Base-by-base conservation (phyloP, 1,284 basidiomycete species). In the Tremellales sp. region DNA sequence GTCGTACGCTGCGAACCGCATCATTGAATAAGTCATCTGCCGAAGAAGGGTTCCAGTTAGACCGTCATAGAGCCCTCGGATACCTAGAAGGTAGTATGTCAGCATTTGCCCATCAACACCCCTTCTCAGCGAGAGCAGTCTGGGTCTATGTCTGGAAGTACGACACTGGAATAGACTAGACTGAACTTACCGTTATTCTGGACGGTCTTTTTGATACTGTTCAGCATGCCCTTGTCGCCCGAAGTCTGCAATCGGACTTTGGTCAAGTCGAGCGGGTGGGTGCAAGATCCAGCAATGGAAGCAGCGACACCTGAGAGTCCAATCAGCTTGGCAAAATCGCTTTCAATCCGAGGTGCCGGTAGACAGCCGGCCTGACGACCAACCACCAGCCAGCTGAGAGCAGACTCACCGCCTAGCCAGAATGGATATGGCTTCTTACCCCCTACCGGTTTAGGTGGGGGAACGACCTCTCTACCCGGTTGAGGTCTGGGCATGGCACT, bases 221-320 rank as follows among this genome's bases (percentile, higher is more conserved):
- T 43, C 13, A 55, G 19, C 88, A 91, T 90, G 43, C 84, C 80
- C 73, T 89, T 89, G 75, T 21, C 21, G 12, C 21, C 39, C 21
- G 39, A 40, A 5, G 21, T 1, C 10, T 29, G 15, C 3, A 53
- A 70, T 46, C 52, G 89, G 88, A 91, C 87, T 82, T 89, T 87
- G 50, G 86, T 84, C 48, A 90, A 77, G 71, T 92, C 89, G 42
- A 91, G 73, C 26, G 89, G 89, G 75, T 92, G 89, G 0, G 88
- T 91, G 66, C 82, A 86, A 60, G 81, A 84, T 46, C 87, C 85
- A 37, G 89, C 88, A 83, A 90, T 63, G 22, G 62, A 64, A 17
- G 64, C 62, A 24, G 64, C 64, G n/a, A 90, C 88, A 40, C 85
- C 33, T 36, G 33, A n/a, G n/a, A n/a, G n/a, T n/a, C n/a, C n/a